phyloP scores from a whole-genome alignment of 345 rosid species.

The Turnera subulata region DNA sequence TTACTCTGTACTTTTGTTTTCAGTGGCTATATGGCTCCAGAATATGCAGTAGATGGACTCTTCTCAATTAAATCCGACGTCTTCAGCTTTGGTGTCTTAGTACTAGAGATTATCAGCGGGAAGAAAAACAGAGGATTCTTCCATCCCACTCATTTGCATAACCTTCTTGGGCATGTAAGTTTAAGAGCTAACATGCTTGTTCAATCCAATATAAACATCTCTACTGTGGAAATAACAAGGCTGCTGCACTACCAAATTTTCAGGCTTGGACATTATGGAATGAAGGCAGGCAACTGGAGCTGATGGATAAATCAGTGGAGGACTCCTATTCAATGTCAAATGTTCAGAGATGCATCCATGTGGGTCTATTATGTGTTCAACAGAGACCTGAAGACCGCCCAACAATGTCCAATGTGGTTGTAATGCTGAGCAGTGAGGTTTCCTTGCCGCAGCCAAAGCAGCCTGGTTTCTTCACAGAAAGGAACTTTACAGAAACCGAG shows the following conservation, averaged over 20 bases:
- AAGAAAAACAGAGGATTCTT: slow-evolving; percentile 15
- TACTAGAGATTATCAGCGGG: slow-evolving; percentile 14
- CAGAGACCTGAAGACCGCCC: slow-evolving; percentile 40
- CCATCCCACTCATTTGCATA: slow-evolving; percentile 9
- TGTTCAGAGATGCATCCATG: slow-evolving; percentile 34
- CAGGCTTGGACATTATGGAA: slow-evolving; percentile 41
- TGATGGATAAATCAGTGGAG: slow-evolving; percentile 10
- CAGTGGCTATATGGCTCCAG: slow-evolving; percentile 18
- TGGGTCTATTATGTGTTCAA: slow-evolving; percentile 43
- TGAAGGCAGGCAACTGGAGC: slow-evolving; percentile 28
- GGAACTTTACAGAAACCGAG: slow-evolving; percentile 13
- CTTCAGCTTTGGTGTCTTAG: slow-evolving; percentile 14
- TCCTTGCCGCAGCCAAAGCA: slow-evolving; percentile 32
- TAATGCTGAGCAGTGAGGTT: slow-evolving; percentile 43
- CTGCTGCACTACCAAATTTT: background rate
- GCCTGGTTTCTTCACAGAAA: slow-evolving; percentile 38
- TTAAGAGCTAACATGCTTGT: background rate
- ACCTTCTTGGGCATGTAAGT: slow-evolving; percentile 20
- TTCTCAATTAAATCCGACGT: slow-evolving; percentile 17
- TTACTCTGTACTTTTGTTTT: background rate
- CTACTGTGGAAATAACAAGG: background rate
- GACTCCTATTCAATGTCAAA: slow-evolving; percentile 13
- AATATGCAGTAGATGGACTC: slow-evolving; percentile 15
- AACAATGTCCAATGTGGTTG: slow-evolving; percentile 34
- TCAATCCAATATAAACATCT: background rate